These are phyloP conservation scores for Leucocoprinus birnbaumii DNA, from an alignment of 768 basidiomycete species.

Conservation along the genomic window DNA sequence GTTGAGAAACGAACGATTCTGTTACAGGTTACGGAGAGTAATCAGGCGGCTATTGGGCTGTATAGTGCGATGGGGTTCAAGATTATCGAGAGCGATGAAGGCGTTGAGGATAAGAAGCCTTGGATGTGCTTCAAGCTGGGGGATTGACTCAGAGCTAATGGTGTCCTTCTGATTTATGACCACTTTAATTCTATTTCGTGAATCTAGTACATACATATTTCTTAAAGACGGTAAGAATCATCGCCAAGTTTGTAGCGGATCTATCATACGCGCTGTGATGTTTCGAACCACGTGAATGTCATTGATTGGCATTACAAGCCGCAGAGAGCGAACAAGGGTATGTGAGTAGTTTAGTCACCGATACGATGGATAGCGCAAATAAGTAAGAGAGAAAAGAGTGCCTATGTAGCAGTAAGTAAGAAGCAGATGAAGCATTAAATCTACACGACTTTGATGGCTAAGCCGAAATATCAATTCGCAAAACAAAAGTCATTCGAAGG, in stretches of 20 bases:
- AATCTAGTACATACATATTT: no score
- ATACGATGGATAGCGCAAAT: background rate
- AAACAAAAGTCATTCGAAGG: no score
- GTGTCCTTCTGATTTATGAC: no score
- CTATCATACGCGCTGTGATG: background rate
- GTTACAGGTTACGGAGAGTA: background rate
- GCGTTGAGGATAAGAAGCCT: background rate
- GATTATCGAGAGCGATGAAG: background rate
- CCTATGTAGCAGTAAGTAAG: background rate
- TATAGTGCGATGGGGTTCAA: conserved; percentile 6
- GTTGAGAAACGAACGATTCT: background rate
- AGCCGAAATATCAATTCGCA: background rate
- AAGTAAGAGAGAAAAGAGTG: background rate
- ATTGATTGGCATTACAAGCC: background rate
- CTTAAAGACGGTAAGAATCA: no score
- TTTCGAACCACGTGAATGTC: background rate
- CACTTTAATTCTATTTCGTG: no score
- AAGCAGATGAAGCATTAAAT: background rate
- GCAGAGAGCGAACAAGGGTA: background rate
- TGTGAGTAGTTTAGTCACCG: background rate
- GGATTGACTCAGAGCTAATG: background rate
- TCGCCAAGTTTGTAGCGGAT: no score
- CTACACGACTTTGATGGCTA: background rate
- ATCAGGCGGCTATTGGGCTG: background rate
- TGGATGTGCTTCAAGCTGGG: conserved; percentile 5